A percentile compares a stretch with the other conserved stretches of the same genome.
Conservation (phyloP, 139 green algal species). For the Diplosphaera chodatii region DNA sequence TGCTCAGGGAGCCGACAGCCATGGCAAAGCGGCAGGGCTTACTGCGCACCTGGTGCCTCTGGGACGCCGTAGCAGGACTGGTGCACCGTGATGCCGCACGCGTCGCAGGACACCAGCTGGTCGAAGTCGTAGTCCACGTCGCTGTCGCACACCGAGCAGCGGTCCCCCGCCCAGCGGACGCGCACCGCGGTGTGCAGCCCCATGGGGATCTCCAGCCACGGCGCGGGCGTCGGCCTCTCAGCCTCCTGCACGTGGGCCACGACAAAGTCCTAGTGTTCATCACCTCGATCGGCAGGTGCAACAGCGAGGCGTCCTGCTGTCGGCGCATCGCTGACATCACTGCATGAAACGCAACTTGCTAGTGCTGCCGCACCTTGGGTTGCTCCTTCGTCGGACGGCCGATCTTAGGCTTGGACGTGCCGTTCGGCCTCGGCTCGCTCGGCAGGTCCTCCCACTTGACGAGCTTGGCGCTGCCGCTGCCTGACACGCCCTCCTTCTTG, state of each 20-base stretch:
- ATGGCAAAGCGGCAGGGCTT: too few relatives aligned
- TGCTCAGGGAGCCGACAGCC: too few relatives aligned
- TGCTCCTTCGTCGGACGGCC: background rate
- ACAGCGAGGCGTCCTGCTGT: too few relatives aligned
- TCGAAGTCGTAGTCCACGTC: constrained; percentile 88
- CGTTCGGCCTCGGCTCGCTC: background rate
- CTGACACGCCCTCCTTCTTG: constrained; percentile 2
- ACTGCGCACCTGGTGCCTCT: constrained; percentile 51
- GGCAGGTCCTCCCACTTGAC: background rate
- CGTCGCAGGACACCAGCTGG: constrained; percentile 80
- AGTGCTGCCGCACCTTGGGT: background rate
- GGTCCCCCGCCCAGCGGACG: constrained; percentile 44
- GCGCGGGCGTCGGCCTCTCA: constrained; percentile 1
- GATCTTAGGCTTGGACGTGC: background rate
- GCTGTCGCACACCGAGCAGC: constrained; percentile 77
- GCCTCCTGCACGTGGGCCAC: background rate
- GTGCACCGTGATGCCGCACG: constrained; percentile 82
- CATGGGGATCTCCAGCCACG: constrained; percentile 22
- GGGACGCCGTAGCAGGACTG: constrained; percentile 90
- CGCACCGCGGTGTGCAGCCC: constrained; percentile 19
- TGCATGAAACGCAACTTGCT: too few relatives aligned
- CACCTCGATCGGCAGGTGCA: too few relatives aligned
- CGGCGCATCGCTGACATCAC: too few relatives aligned
- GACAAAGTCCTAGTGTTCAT: too few relatives aligned
- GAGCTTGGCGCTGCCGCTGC: background rate